These are phyloP conservation scores for Thinopyrum elongatum DNA, from an alignment of 176 grass and related monocot species.

Conservation along the genomic window DNA sequence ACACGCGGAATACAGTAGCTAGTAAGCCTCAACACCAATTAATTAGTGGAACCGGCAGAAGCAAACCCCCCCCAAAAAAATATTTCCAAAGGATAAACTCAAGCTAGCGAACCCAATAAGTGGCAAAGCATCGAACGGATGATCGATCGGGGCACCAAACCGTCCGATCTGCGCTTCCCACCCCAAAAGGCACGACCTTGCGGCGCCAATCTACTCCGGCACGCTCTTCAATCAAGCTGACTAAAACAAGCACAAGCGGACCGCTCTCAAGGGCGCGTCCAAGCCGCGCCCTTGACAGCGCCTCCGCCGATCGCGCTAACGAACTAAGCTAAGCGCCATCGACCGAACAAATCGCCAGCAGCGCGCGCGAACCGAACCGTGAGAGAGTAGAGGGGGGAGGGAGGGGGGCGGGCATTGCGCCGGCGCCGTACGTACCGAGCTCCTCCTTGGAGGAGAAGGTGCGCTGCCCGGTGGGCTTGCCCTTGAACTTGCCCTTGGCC, in stretches of 20 bases:
- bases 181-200: neutral
- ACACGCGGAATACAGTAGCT: neutral
- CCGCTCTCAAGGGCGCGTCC: too few relatives aligned
- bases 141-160: neutral
- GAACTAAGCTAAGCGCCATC: neutral
- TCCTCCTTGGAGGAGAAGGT: constrained; percentile 78
- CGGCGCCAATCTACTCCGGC: neutral
- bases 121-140: neutral
- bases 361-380: neutral
- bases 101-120: neutral
- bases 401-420: neutral
- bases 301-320: neutral
- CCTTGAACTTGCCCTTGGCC: constrained; percentile 91
- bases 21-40: too few relatives aligned
- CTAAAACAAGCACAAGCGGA: too few relatives aligned
- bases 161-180: neutral
- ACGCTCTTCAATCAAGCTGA: too few relatives aligned
- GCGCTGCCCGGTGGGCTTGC: constrained; percentile 76
- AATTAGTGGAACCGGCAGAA: neutral
- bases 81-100: neutral
- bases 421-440: constrained; percentile 51
- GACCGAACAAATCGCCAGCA: neutral
- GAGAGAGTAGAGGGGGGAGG: neutral
- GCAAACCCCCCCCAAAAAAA: too few relatives aligned
- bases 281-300: neutral